A percentile compares a stretch with the other conserved stretches of the same genome.
Evolutionary conservation across 768 basidiomycete genomes (phyloP).

Genomic region (Suillus clintonianus): DNA sequence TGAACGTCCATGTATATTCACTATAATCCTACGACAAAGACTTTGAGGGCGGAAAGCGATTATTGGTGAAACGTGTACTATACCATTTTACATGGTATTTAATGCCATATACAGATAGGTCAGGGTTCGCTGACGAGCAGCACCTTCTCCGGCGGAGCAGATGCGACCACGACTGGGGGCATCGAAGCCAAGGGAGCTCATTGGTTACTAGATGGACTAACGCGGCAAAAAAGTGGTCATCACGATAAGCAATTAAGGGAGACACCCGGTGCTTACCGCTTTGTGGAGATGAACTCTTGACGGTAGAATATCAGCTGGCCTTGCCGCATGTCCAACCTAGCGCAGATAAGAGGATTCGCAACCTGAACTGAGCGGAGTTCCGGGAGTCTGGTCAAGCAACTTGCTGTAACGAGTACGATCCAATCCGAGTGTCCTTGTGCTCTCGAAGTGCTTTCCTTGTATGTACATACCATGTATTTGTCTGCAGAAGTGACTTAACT

Average conservation of each 20-base stretch:
- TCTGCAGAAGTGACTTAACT: not conserved
- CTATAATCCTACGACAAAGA: not conserved
- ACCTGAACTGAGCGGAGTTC: not conserved
- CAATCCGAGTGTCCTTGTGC: not conserved
- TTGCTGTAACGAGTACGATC: not conserved
- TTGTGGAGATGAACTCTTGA: not conserved
- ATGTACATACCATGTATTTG: conserved; percentile 1
- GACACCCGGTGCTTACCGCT: not conserved
- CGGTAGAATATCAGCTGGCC: not conserved
- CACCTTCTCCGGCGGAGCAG: not conserved
- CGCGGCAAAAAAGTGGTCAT: not conserved
- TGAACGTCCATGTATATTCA: not conserved
- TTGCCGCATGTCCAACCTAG: not conserved
- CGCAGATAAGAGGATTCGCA: not conserved
- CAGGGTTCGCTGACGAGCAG: not conserved
- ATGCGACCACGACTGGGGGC: not conserved
- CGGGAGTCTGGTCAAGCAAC: not conserved
- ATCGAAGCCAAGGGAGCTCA: not conserved
- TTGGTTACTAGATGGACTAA: not conserved
- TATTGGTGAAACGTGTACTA: too few species aligned
- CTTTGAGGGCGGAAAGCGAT: not conserved
- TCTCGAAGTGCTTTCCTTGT: not conserved
- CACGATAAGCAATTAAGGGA: not conserved
- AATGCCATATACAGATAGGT: not conserved
- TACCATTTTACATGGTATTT: not conserved